phyloP scores from a whole-genome alignment of 331 rosid species.

The Pyracantha coccinea region DNA sequence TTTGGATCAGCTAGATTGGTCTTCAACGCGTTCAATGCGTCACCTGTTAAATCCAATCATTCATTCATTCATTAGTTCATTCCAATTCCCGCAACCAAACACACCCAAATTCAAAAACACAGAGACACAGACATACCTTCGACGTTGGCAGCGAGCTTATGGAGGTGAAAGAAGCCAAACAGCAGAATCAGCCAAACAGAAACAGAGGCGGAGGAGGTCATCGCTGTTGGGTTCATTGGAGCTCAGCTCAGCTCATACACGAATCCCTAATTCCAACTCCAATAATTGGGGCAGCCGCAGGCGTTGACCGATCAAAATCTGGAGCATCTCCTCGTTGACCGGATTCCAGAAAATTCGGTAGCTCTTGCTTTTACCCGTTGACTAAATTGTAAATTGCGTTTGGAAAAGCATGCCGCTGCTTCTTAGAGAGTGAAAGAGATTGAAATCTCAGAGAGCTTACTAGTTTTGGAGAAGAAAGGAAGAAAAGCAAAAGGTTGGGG shows the following conservation, averaged over 20 bases:
- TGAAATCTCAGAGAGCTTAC: neutral
- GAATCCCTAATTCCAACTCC: neutral
- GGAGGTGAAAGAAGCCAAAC: constrained; percentile 3
- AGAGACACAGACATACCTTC: neutral
- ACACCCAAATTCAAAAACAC: neutral
- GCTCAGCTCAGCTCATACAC: neutral
- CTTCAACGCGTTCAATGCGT: constrained; percentile 75
- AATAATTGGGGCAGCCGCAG: neutral
- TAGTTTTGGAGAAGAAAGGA: neutral
- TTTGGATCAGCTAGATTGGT: constrained; percentile 68
- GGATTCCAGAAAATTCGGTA: neutral
- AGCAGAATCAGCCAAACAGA: constrained; percentile 22
- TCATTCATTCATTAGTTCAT: neutral
- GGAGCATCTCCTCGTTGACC: constrained; percentile 9
- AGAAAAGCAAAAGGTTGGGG: neutral
- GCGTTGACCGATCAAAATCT: constrained; percentile 3
- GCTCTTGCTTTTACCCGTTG: neutral
- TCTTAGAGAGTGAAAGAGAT: neutral
- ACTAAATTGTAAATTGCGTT: neutral
- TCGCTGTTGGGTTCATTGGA: neutral
- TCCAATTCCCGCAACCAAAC: neutral
- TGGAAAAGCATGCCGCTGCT: neutral
- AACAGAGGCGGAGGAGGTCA: constrained; percentile 10
- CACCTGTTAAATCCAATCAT: constrained; percentile 41
- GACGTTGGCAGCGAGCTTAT: neutral